These are phyloP conservation scores for Talaromyces rugulosus DNA, from an alignment of 2,329 filamentous ascomycete genomes.

Conservation along the genomic window DNA sequence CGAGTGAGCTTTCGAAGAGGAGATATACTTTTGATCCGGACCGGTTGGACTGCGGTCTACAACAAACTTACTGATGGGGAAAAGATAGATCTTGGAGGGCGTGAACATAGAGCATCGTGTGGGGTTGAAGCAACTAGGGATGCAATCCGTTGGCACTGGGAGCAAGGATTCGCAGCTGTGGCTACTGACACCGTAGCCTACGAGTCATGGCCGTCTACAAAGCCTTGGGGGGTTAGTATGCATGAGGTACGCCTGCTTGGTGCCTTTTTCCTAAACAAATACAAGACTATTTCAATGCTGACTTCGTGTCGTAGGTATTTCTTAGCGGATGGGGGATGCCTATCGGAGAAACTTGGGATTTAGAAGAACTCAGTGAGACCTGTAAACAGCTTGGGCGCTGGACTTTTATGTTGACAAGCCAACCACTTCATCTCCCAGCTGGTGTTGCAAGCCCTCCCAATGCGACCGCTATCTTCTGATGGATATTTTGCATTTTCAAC, in stretches of 20 bases:
- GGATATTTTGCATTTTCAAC: neutral
- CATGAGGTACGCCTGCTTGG: slow-evolving; percentile 11
- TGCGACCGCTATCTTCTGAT: slow-evolving; percentile 19
- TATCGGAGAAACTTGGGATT: slow-evolving; percentile 36
- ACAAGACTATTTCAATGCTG: too few relatives aligned
- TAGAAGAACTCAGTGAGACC: slow-evolving; percentile 30
- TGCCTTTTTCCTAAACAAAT: too few relatives aligned
- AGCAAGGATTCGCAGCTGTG: slow-evolving; percentile 50
- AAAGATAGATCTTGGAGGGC: slow-evolving; percentile 11
- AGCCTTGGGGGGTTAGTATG: slow-evolving; percentile 13
- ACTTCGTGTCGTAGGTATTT: neutral
- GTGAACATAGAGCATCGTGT: slow-evolving; percentile 22
- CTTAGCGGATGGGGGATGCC: slow-evolving; percentile 44
- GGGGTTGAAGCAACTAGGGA: slow-evolving; percentile 45
- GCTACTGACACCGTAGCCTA: slow-evolving; percentile 51
- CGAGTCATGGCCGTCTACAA: slow-evolving; percentile 40
- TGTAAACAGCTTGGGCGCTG: slow-evolving; percentile 29
- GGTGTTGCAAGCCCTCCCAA: slow-evolving; percentile 22
- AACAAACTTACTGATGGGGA: slow-evolving; percentile 11
- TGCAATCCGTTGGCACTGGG: slow-evolving; percentile 53
- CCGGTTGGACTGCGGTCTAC: slow-evolving; percentile 23
- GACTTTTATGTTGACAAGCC: slow-evolving; percentile 44
- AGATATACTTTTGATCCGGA: slow-evolving; percentile 25
- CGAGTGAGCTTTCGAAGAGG: slow-evolving; percentile 19
- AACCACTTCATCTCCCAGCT: slow-evolving; percentile 21